These are phyloP conservation scores for Debaryomyces maramus DNA, from an alignment of 805 yeast genomes.

Conservation along the genomic window DNA sequence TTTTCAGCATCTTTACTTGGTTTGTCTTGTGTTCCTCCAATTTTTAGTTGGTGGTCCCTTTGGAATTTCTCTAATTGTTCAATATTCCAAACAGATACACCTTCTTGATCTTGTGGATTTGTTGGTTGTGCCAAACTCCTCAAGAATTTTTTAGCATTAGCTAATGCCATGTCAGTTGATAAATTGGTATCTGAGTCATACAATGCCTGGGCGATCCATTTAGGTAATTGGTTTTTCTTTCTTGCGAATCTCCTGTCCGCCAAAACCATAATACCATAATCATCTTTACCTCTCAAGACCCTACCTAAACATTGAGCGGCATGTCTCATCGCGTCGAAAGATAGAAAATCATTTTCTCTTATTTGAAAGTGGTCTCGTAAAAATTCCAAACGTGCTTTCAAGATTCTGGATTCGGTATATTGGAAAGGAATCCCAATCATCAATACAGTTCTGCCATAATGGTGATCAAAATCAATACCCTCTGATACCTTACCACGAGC, in stretches of 20 bases:
- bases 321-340: conserved; percentile 99
- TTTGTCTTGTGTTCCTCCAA: conserved; percentile 9
- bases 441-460: conserved; percentile 93
- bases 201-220: conserved; percentile 94
- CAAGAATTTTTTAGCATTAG: conserved; percentile 88
- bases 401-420: conserved; percentile 93
- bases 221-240: conserved; percentile 86
- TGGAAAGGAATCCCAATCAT: conserved; percentile 99
- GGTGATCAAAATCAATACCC: conserved; percentile 99
- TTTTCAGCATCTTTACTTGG: conserved; percentile 15
- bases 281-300: conserved; percentile 96
- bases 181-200: conserved; percentile 88
- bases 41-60: conserved; percentile 41
- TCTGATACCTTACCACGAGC: conserved; percentile 99
- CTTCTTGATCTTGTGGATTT: conserved; percentile 86
- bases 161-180: conserved; percentile 96
- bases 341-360: conserved; percentile 88
- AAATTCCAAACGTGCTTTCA: conserved; percentile 93
- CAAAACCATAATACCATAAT: conserved; percentile 96
- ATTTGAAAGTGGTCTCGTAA: conserved; percentile 90
- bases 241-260: conserved; percentile 92
- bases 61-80: conserved; percentile 66
- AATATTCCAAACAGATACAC: conserved; percentile 88
- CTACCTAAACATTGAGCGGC: conserved; percentile 99
- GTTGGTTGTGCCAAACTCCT: conserved; percentile 94